Evolutionary conservation across 805 yeast genomes (phyloP).

Genomic region (Wickerhamiella vanderwaltii): DNA sequence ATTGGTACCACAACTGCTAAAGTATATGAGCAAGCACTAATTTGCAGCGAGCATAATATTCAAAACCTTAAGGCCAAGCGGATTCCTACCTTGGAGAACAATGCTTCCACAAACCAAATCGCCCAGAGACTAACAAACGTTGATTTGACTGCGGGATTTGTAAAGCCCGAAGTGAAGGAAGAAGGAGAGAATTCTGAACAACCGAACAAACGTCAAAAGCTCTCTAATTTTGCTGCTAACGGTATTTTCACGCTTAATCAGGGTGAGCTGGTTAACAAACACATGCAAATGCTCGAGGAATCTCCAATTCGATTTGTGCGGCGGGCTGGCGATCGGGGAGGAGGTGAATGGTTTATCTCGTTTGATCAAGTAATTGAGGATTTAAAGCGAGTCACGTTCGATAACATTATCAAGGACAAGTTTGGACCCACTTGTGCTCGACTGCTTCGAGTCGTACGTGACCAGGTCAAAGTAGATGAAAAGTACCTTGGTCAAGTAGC

Average conservation of each 20-base stretch:
- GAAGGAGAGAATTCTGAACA: conserved; percentile 1
- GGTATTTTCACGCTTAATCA: not conserved
- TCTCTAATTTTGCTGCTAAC: conserved; percentile 5
- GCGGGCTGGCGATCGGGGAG: conserved; percentile 42
- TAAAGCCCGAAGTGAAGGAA: not conserved
- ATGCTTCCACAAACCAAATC: conserved; percentile 18
- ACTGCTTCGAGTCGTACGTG: conserved; percentile 63
- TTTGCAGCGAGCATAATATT: conserved; percentile 39
- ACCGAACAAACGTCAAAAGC: conserved; percentile 7
- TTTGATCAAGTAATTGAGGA: conserved; percentile 24
- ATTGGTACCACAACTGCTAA: conserved; percentile 57
- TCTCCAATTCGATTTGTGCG: conserved; percentile 43
- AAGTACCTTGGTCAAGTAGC: conserved; percentile 66
- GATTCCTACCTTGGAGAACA: conserved; percentile 20
- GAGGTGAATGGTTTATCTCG: conserved; percentile 34
- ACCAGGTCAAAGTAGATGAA: conserved; percentile 66
- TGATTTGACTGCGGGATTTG: conserved; percentile 15
- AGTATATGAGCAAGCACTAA: conserved; percentile 49
- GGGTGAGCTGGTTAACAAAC: conserved; percentile 39
- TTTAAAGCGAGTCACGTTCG: conserved; percentile 26
- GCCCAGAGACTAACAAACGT: conserved; percentile 10
- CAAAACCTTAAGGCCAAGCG: conserved; percentile 20
- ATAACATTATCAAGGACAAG: conserved; percentile 26
- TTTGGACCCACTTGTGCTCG: conserved; percentile 47
- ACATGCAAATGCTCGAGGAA: conserved; percentile 50